Base-by-base conservation (phyloP, 164 flowering plant species). In the Euptelea pleiosperma region DNA sequence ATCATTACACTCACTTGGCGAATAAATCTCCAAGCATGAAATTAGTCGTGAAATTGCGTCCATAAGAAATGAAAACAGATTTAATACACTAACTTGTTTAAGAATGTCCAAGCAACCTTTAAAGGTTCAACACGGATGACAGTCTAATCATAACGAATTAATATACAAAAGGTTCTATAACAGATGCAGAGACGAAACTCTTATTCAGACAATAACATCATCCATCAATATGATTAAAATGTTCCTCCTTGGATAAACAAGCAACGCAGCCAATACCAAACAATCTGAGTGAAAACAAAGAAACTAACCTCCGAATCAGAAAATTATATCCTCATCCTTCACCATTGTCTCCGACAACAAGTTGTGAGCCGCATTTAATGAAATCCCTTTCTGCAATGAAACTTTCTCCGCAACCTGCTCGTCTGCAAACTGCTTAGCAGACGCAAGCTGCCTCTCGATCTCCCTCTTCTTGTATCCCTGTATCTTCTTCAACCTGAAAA, bases 391-490 rank as follows among this genome's bases (percentile, higher is more conserved):
- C 80, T 80, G 67, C 74, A 85, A 62, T n/a, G 91, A 75, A 12
- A 83, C 41, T 31, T 82, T 80, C 73, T 78, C 94, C 0, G 86
- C 86, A 62, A 60, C 19, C 73, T 82, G 77, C 22, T 91, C 95
- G 63, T 82, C 89, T 2, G 87, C 86, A 72, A 70, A 89, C 28
- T 48, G 30, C 65, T 68, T 70, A 52, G 96, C 82, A 33, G 82
- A 54, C 19, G 73, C 80, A 6, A 61, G 44, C 66, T 87, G 92
- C 59, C 75, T 79, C 76, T 89, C 92, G 1, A 89, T 63, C 62
- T 77, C 98, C 73, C 89, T 87, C 77, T 73, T 89, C 79, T 86
- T 91, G 71, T 78, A 91, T 16, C 95, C 96, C 57, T 91, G 98
- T 7, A 91, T 81, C 80, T 91, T 91, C 84, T 91, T 91, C 74